Base-by-base conservation (phyloP, 805 yeast genomes). In the Nakazawaea ishiwadae region DNA sequence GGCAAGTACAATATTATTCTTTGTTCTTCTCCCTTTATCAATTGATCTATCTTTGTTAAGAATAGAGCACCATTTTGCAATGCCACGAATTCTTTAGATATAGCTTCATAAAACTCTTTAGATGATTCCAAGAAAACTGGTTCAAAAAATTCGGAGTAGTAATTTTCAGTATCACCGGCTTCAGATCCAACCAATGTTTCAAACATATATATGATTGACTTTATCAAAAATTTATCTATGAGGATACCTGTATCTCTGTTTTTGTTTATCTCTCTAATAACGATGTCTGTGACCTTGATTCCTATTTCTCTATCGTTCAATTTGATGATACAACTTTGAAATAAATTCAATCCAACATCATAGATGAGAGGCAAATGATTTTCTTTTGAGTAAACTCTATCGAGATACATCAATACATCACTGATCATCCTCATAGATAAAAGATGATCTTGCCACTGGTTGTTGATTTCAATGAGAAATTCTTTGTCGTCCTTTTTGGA, bases 401-500 rank as follows among this genome's bases (percentile, higher is more conserved):
- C 95, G 55, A 90, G 60, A 54, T 89, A 89, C 84, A 89, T 81
- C 55, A 87, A 64, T 3, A 89, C 85, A 58, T 90, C 96, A 51
- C 90, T 75, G 33, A 87, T 75, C 72, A 86, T 77, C 48, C 85
- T 71, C 81, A 86, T 84, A 37, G 83, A 71, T 30, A 79, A 69
- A 29, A 80, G 58, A 55, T 84, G 91, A 36, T 80, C 86, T 28
- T 75, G 70, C 96, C 96, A 89, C 42, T 72, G 75, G 24, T 44
- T 44, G 35, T 56, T 59, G 7, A 72, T 49, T 8, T 54, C 51
- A 20, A 52, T 52, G 27, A 72, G 44, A 24, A 69, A 62, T 32
- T 48, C 55, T 27, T 46, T 48, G 16, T 53, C 55, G 16, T 51
- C 39, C 26, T 21, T 24, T 11, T 16, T 28, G 12, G 30, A 17